Conservation (phyloP, 1,284 basidiomycete species). For the Thelephora terrestris region DNA sequence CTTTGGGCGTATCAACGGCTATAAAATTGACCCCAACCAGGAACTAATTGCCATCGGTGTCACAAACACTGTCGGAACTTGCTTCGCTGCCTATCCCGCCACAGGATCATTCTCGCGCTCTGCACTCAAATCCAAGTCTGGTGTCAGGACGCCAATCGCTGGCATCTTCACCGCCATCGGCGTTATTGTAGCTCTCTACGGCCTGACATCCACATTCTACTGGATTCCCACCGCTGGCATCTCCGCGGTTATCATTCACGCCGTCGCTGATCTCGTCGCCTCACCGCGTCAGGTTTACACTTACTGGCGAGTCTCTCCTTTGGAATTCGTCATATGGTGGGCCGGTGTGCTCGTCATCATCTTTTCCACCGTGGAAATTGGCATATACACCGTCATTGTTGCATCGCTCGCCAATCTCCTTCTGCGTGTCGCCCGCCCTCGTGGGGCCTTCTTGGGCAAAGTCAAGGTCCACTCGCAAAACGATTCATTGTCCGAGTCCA, state of each 20-base stretch:
- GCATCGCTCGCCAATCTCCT: conserved; percentile 81
- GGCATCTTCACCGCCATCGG: conserved; percentile 84
- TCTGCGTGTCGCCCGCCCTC: conserved; percentile 84
- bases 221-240: conserved; percentile 77
- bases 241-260: conserved; percentile 93
- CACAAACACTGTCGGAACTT: conserved; percentile 79
- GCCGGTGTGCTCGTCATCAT: conserved; percentile 85
- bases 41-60: conserved; percentile 97
- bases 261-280: conserved; percentile 87
- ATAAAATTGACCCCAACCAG: conserved; percentile 97
- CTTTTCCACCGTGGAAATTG: conserved; percentile 86
- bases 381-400: conserved; percentile 86
- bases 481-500: conserved; percentile 29
- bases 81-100: conserved; percentile 90
- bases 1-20: conserved; percentile 92
- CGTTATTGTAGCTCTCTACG: conserved; percentile 91
- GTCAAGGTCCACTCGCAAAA: conserved; percentile 33
- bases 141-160: conserved; percentile 89
- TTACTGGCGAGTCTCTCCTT: conserved; percentile 90
- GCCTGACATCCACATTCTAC: conserved; percentile 83
- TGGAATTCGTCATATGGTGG: conserved; percentile 88
- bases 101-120: conserved; percentile 98
- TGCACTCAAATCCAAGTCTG: conserved; percentile 92
- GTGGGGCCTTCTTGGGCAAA: conserved; percentile 86
- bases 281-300: conserved; percentile 81